Base-by-base conservation (phyloP, 1,284 basidiomycete species). In the Nidula niveotomentosa region DNA sequence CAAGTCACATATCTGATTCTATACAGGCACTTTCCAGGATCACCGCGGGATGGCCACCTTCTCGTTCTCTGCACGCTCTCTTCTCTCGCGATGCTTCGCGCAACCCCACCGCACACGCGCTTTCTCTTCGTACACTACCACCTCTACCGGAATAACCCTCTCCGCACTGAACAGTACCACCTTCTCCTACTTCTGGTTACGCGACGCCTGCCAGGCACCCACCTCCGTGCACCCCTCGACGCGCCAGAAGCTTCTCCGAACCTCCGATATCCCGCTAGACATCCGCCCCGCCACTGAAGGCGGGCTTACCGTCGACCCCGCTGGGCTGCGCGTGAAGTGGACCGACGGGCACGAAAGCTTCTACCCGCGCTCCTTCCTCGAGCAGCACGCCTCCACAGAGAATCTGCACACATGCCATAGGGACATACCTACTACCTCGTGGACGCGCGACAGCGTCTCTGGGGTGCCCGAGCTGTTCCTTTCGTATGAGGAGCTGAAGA, bases 141-240 rank as follows among this genome's bases (percentile, higher is more conserved):
- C 35, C n/a, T 12, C n/a, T 8, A 36, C 36, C 52, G 36, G 56
- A 39, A 15, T 58, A 6, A 51, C 57, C 6, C 46, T 54, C 13
- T 56, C 64, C 35, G 57, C 55, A 3, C 46, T 72, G n/a, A 47
- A 47, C 12, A 47, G 23, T 5, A 47, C 45, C 45, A 47, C 72
- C 47, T 81, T 86, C 52, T 75, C 79, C 0, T 75, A 81, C 72
- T 53, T 75, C 60, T 77, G 77, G 78, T 66, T 81, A 51, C 76
- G 76, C 55, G 75, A 81, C 63, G 71, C 78, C 1, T 79, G 77
- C 54, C 76, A 76, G 53, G 77, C 74, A 37, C 55, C 70, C 0
- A 64, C 72, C 7, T 91, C 87, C 56, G 75, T 93, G 5, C 88
- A 95, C 64, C 83, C 87, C 0, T 80, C 82, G n/a, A 92, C 88